Conservation (phyloP, 116 monocot species). For the Zostera marina region DNA sequence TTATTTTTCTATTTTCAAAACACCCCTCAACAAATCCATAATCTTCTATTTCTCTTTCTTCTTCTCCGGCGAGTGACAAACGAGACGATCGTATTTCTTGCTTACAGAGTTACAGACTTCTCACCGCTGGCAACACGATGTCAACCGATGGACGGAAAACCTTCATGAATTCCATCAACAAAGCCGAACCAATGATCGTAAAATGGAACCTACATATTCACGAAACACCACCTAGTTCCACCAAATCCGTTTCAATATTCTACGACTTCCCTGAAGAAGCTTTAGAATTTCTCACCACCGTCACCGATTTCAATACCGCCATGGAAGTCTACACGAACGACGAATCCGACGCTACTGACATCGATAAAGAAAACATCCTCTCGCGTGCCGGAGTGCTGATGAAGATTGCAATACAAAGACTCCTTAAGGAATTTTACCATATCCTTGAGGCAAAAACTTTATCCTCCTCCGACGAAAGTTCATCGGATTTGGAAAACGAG, state of each 20-base stretch:
- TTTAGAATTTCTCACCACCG: conserved; percentile 14
- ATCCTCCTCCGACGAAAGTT: neutral
- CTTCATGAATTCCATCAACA: conserved; percentile 19
- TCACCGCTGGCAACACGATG: neutral
- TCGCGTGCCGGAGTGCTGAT: conserved; percentile 14
- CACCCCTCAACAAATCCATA: too few species aligned
- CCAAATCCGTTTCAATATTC: conserved; percentile 28
- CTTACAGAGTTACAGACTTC: neutral
- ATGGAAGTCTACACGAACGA: conserved; percentile 17
- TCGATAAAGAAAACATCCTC: neutral
- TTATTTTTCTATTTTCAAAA: too few species aligned
- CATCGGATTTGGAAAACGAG: neutral
- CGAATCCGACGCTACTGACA: neutral
- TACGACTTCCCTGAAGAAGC: conserved; percentile 16
- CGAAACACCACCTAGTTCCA: neutral
- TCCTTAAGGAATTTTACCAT: conserved; percentile 24
- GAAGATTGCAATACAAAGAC: conserved; percentile 21
- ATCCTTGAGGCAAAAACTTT: conserved; percentile 18
- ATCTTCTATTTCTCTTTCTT: too few species aligned
- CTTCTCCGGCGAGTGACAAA: too few species aligned
- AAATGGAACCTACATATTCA: conserved; percentile 17
- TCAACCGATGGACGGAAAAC: neutral
- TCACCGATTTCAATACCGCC: conserved; percentile 17
- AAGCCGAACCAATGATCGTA: conserved; percentile 17
- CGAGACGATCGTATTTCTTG: too few species aligned